Conservation (phyloP, 495 filamentous ascomycete genomes). For the Penicillium steckii region DNA sequence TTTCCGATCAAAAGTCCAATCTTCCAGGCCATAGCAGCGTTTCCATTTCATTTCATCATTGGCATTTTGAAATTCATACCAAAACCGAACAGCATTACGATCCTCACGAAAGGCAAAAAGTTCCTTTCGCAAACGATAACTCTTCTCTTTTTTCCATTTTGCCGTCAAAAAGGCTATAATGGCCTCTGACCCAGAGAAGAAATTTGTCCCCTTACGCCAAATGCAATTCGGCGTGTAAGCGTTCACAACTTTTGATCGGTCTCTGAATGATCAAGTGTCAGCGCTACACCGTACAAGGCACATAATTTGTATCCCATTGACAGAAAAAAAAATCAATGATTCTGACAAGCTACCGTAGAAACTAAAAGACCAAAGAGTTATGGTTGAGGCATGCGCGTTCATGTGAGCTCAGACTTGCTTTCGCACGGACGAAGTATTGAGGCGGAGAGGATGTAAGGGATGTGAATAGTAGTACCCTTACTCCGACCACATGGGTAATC, state of each 20-base stretch:
- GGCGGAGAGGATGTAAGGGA: constrained; percentile 32
- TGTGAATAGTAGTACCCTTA: constrained; percentile 17
- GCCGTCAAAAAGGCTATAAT: constrained; percentile 71
- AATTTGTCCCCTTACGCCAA: constrained; percentile 78
- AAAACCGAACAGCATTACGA: constrained; percentile 83
- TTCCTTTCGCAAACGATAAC: constrained; percentile 81
- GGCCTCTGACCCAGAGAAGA: constrained; percentile 64
- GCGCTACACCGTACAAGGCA: not conserved
- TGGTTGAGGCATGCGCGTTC: not conserved
- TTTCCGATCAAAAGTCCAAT: constrained; percentile 78
- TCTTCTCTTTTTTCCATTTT: constrained; percentile 76
- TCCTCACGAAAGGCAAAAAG: constrained; percentile 63
- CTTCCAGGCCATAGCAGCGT: constrained; percentile 85
- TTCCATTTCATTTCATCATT: constrained; percentile 74
- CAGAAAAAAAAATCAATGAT: no score
- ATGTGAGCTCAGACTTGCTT: constrained; percentile 11
- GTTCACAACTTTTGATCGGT: constrained; percentile 61
- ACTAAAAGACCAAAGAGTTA: not conserved
- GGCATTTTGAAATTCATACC: constrained; percentile 82
- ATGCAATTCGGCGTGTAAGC: constrained; percentile 77
- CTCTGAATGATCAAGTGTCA: constrained; percentile 35
- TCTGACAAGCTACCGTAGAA: not conserved
- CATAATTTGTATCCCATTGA: constrained; percentile 5
- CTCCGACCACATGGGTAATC: constrained; percentile 20
- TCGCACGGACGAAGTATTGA: constrained; percentile 17